phyloP scores from a whole-genome alignment of 495 filamentous ascomycete genomes.

The Xeromyces bisporus region DNA sequence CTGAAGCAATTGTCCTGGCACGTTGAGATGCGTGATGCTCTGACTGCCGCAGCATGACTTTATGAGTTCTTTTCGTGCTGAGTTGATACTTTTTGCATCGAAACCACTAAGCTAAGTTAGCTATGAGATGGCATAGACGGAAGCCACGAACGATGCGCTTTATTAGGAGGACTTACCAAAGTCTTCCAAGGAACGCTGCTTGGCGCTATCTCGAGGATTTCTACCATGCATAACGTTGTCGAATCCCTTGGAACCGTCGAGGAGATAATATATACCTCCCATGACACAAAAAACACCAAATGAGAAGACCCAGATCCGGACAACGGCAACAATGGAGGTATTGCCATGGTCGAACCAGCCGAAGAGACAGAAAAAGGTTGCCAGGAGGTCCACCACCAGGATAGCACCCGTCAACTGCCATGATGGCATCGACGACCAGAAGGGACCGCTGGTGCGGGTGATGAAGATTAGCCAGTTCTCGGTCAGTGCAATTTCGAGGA shows the following conservation, averaged over 20 bases:
- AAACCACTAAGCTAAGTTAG: conserved; percentile 42
- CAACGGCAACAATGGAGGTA: conserved; percentile 59
- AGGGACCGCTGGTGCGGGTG: conserved; percentile 72
- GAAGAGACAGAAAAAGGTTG: conserved; percentile 67
- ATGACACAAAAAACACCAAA: conserved; percentile 68
- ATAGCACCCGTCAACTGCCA: conserved; percentile 66
- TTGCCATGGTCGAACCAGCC: conserved; percentile 55
- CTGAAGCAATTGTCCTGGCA: neutral
- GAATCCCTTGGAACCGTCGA: conserved; percentile 59
- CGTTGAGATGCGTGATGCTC: too few relatives aligned
- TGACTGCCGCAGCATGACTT: neutral
- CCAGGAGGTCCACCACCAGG: conserved; percentile 61
- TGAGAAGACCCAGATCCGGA: conserved; percentile 81
- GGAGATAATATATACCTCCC: conserved; percentile 51
- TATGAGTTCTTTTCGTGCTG: conserved; percentile 52
- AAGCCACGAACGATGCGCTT: neutral
- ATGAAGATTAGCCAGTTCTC: conserved; percentile 98
- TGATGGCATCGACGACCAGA: conserved; percentile 73
- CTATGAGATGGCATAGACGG: conserved; percentile 1
- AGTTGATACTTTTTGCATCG: conserved; percentile 68
- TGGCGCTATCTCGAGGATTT: conserved; percentile 53
- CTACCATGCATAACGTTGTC: conserved; percentile 90
- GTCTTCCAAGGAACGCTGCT: conserved; percentile 67
- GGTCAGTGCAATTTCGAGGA: conserved; percentile 78
- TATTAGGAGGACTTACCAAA: conserved; percentile 43